Percentiles rank a stretch among this genome's conserved stretches.
phyloP scores from a whole-genome alignment of 257 asterid species.

The Nicotiana attenuata region DNA sequence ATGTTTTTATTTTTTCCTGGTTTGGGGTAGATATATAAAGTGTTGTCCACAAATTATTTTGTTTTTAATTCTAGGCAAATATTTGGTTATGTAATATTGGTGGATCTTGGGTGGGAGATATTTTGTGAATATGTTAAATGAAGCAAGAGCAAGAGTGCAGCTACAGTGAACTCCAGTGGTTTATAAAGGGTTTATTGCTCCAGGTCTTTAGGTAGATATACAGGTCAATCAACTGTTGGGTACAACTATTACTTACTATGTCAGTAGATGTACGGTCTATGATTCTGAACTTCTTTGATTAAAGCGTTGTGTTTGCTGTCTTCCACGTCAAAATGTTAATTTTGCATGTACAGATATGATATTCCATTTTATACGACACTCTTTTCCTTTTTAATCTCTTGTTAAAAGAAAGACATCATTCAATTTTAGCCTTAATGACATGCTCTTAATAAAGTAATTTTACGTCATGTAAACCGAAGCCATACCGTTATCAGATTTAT shows the following conservation, averaged over 20 bases:
- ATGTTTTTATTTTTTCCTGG: neutral
- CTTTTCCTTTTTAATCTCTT: neutral
- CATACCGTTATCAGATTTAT: no score
- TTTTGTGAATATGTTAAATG: neutral
- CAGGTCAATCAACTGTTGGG: neutral
- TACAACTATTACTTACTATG: neutral
- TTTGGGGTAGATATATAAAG: neutral
- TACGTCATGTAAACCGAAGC: no score
- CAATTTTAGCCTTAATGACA: no score
- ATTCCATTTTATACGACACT: neutral
- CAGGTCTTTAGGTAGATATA: neutral
- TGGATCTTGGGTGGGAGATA: neutral
- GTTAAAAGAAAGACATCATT: neutral
- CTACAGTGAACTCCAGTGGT: neutral
- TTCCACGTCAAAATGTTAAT: neutral
- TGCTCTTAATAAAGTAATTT: no score
- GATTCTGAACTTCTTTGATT: neutral
- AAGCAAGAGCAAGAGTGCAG: neutral
- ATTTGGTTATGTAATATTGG: conserved; percentile 5
- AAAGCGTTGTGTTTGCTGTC: neutral
- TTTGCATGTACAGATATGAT: neutral
- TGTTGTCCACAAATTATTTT: neutral
- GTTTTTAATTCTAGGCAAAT: neutral
- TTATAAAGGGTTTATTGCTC: neutral
- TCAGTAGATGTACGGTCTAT: neutral